These are phyloP conservation scores for Suillus fuscotomentosus DNA, from an alignment of 768 basidiomycete species.

Conservation along the genomic window DNA sequence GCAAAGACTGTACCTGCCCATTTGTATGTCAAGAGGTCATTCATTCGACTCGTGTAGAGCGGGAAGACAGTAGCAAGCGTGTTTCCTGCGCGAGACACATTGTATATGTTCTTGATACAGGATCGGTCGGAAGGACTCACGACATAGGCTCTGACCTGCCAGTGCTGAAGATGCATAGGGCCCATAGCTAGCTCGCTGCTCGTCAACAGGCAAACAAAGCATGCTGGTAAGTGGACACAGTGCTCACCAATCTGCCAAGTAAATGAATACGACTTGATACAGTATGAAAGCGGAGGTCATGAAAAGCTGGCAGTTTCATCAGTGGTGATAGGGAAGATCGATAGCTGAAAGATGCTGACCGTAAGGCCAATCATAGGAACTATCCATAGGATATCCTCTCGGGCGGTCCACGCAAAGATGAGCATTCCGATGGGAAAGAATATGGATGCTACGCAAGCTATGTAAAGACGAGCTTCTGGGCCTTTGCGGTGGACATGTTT, in stretches of 20 bases:
- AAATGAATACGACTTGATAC: conserved; percentile 59
- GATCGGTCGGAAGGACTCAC: conserved; percentile 32
- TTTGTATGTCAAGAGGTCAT: conserved; percentile 48
- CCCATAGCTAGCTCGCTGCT: conserved; percentile 38
- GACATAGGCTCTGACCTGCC: conserved; percentile 62
- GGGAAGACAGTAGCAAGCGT: conserved; percentile 54
- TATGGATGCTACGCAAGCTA: conserved; percentile 52
- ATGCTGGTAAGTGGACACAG: not conserved
- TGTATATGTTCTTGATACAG: not conserved
- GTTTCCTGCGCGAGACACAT: conserved; percentile 37
- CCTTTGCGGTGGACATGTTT: conserved; percentile 33
- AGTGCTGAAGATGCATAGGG: conserved; percentile 68
- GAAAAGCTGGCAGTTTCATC: conserved; percentile 37
- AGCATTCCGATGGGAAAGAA: conserved; percentile 62
- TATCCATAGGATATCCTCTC: conserved; percentile 57
- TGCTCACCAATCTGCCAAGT: conserved; percentile 61
- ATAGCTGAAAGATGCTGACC: conserved; percentile 8
- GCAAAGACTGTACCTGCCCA: conserved; percentile 64
- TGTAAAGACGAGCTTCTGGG: conserved; percentile 61
- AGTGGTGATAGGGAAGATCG: not conserved
- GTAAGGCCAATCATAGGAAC: conserved; percentile 31
- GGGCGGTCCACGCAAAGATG: conserved; percentile 72
- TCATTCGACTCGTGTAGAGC: conserved; percentile 63
- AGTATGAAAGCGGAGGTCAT: conserved; percentile 51
- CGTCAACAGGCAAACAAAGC: not conserved